Base-by-base conservation (phyloP, 2,329 filamentous ascomycete genomes). In the Herpotrichia juniperi region DNA sequence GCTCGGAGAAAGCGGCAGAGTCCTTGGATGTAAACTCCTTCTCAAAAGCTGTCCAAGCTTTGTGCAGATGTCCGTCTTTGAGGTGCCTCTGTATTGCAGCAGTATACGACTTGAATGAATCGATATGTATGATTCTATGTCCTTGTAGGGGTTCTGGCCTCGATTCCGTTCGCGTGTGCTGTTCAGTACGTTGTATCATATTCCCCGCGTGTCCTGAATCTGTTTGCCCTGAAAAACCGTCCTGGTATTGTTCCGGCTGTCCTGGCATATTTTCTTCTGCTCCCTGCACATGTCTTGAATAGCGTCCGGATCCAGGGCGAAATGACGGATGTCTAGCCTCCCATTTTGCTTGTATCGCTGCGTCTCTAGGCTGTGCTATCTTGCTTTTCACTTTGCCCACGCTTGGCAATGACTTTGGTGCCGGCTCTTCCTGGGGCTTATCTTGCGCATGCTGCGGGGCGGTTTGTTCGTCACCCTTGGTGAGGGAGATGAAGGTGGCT, bases 401-500 rank as follows among this genome's bases (percentile, higher is more conserved):
- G 25, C 25, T n/a, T 40, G 19, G 4, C 21, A 10, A n/a, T 30
- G 14, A 40, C 7, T 35, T 12, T n/a, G 12, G 16, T 7, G 48
- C 21, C 31, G 25, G 6, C 17, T 42, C 17, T 17, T 42, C 24
- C 28, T 21, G 40, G 19, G 26, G 14, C n/a, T 6, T 30, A 4
- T 28, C 40, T 30, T 24, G 40, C 14, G 48, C 17, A 26, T 56
- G 43, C 39, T 58, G 48, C 10, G 59, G 46, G 30, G 56, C 24
- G 24, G 34, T 19, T 35, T 50, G 26, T 21, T 46, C 30, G 43
- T 19, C 6, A 10, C 11, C 21, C 4, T 16, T 51, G 25, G 57
- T 57, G 26, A 73, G 53, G 40, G 69, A 72, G 35, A 69, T 51
- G 49, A 74, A 69, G 10, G 68, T 67, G 47, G 69, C 66, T 54